A percentile compares a stretch with the other conserved stretches of the same genome.
phyloP scores from a whole-genome alignment of 257 asterid species.

The Asclepias syriaca region DNA sequence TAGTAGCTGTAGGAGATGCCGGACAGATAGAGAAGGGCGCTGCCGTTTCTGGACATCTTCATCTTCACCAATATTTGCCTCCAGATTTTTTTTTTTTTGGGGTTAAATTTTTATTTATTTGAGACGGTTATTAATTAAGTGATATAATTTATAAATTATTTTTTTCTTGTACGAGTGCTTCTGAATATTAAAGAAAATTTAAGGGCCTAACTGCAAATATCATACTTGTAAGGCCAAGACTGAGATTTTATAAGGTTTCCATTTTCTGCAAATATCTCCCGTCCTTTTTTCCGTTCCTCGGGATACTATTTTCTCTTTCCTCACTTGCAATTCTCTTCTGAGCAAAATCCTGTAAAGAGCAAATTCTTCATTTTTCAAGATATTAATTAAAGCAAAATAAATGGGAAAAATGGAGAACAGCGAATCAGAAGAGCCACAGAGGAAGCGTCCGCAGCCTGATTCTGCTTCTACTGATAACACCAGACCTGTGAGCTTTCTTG shows the following conservation, averaged over 20 bases:
- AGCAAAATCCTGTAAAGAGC: not conserved
- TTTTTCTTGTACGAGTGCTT: no score
- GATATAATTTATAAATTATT: no score
- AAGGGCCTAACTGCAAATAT: not conserved
- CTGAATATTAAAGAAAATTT: not conserved
- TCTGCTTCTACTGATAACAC: constrained; percentile 46
- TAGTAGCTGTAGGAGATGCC: not conserved
- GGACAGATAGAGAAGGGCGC: not conserved
- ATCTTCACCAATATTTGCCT: no score
- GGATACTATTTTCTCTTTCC: not conserved
- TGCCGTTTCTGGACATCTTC: no score
- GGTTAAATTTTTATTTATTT: no score
- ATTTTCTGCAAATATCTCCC: not conserved
- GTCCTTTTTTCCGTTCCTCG: not conserved
- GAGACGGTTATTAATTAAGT: no score
- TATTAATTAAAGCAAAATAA: not conserved
- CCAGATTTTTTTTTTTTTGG: no score
- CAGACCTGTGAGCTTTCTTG: constrained; percentile 40
- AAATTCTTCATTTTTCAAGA: not conserved
- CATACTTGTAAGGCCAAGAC: not conserved
- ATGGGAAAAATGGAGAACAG: constrained; percentile 16
- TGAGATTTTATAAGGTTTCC: not conserved
- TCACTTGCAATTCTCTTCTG: not conserved
- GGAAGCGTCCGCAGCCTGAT: constrained; percentile 61
- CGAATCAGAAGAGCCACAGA: constrained; percentile 58